These are phyloP conservation scores for Sporobolus alterniflorus DNA, from an alignment of 202 grass and related monocot species.

Conservation along the genomic window DNA sequence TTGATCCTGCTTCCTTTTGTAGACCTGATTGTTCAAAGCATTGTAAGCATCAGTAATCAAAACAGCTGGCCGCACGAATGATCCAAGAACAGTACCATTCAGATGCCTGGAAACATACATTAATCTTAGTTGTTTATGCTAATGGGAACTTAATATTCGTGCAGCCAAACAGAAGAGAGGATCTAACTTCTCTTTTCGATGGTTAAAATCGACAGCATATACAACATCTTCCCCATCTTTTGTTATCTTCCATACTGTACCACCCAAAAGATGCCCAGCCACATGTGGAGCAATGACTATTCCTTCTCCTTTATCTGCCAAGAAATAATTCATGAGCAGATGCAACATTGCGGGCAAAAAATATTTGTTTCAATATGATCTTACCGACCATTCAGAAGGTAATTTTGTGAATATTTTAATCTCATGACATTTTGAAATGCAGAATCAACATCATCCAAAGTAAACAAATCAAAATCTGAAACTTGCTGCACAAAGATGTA, in stretches of 20 bases:
- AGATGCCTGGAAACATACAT: slow-evolving; percentile 75
- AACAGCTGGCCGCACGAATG: slow-evolving; percentile 94
- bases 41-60: slow-evolving; percentile 98
- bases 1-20: slow-evolving; percentile 89
- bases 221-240: slow-evolving; percentile 96
- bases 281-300: slow-evolving; percentile 97
- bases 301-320: slow-evolving; percentile 91
- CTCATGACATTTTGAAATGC: slow-evolving; percentile 87
- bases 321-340: slow-evolving; percentile 24
- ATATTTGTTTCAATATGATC: slow-evolving; percentile 17
- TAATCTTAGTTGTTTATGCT: slow-evolving; percentile 18
- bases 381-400: slow-evolving; percentile 82
- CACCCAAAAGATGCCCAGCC: slow-evolving; percentile 92
- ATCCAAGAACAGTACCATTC: slow-evolving; percentile 89
- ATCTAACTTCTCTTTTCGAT: slow-evolving; percentile 87
- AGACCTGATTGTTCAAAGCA: slow-evolving; percentile 92
- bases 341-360: slow-evolving; percentile 17
- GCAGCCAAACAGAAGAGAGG: slow-evolving; percentile 3
- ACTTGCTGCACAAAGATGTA: slow-evolving; percentile 63
- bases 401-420: slow-evolving; percentile 92
- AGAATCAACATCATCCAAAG: slow-evolving; percentile 89
- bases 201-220: slow-evolving; percentile 97
- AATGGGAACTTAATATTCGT: slow-evolving; percentile 5
- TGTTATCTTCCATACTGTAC: slow-evolving; percentile 98
- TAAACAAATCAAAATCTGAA: slow-evolving; percentile 93